phyloP scores from a whole-genome alignment of 495 filamentous ascomycete species.

The Jackrogersella minutella region DNA sequence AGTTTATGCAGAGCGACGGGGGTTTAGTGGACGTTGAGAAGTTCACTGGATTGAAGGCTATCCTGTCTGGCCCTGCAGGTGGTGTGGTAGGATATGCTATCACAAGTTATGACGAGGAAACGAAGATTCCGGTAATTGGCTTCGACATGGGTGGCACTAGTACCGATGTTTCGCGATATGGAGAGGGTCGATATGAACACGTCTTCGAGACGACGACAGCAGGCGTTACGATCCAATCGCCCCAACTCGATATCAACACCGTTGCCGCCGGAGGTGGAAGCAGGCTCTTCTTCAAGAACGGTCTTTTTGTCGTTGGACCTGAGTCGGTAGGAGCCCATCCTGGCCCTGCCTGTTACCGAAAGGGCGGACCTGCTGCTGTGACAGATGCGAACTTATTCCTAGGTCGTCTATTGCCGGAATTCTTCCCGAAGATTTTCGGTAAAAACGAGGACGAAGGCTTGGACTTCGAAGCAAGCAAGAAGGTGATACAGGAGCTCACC shows the following conservation, averaged over 20 bases:
- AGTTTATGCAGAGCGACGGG: slow-evolving; percentile 90
- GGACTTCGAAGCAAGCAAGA: slow-evolving; percentile 78
- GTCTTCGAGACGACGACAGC: slow-evolving; percentile 98
- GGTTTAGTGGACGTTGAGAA: slow-evolving; percentile 78
- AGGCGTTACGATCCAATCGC: slow-evolving; percentile 92
- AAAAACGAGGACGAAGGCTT: slow-evolving; percentile 88
- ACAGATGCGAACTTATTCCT: slow-evolving; percentile 55
- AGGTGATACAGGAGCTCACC: slow-evolving; percentile 78
- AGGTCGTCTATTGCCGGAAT: slow-evolving; percentile 80
- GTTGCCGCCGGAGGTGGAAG: slow-evolving; percentile 56
- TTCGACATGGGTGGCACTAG: slow-evolving; percentile 97
- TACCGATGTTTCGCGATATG: slow-evolving; percentile 93
- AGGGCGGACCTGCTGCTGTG: slow-evolving; percentile 51
- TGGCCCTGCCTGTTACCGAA: slow-evolving; percentile 50
- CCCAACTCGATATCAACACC: slow-evolving; percentile 97
- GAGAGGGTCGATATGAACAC: slow-evolving; percentile 88
- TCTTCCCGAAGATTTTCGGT: slow-evolving; percentile 98
- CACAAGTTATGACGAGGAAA: slow-evolving; percentile 87
- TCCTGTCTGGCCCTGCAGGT: slow-evolving; percentile 81
- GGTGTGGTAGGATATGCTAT: slow-evolving; percentile 94
- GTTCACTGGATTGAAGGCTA: slow-evolving; percentile 78
- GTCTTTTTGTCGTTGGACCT: slow-evolving; percentile 52
- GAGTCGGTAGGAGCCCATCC: slow-evolving; percentile 49
- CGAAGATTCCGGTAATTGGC: slow-evolving; percentile 89
- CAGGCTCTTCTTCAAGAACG: slow-evolving; percentile 49